phyloP scores from a whole-genome alignment of 257 asterid species.

The Solanum commersonii region DNA sequence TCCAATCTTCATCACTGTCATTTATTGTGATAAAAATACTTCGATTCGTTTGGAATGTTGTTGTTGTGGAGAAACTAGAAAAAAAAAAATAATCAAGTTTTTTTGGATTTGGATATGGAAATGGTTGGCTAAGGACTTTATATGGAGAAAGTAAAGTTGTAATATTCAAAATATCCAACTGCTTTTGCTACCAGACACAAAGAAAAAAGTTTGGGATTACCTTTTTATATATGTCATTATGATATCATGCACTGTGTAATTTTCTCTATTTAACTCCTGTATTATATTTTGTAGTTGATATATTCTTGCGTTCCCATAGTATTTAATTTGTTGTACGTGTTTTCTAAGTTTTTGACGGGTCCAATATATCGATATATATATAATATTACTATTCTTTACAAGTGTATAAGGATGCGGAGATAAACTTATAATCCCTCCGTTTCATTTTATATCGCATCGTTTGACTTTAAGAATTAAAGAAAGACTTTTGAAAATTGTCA shows the following conservation, averaged over 20 bases:
- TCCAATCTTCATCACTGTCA: slow-evolving; percentile 36
- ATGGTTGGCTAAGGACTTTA: slow-evolving; percentile 4
- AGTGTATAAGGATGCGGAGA: not conserved
- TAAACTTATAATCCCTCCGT: not conserved
- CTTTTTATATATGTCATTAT: slow-evolving; percentile 25
- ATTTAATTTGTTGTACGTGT: not conserved
- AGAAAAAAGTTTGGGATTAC: slow-evolving; percentile 11
- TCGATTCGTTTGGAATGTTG: not conserved
- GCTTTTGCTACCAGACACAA: slow-evolving; percentile 25
- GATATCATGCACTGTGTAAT: not conserved
- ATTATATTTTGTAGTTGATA: not conserved
- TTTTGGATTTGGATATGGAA: not conserved
- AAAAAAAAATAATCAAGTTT: not conserved
- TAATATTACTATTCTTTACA: not conserved
- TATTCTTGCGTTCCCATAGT: not conserved
- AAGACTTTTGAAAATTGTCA: too few species aligned
- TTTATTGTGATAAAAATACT: not conserved
- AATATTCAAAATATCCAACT: slow-evolving; percentile 25
- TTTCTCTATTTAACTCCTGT: not conserved
- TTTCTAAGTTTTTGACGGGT: not conserved
- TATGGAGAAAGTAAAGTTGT: slow-evolving; percentile 1
- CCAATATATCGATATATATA: not conserved
- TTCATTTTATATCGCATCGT: too few species aligned
- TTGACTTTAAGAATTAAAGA: too few species aligned
- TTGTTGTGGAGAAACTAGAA: not conserved